These are phyloP conservation scores for Castanospermum australe DNA, from an alignment of 306 rosid genomes.

Conservation along the genomic window DNA sequence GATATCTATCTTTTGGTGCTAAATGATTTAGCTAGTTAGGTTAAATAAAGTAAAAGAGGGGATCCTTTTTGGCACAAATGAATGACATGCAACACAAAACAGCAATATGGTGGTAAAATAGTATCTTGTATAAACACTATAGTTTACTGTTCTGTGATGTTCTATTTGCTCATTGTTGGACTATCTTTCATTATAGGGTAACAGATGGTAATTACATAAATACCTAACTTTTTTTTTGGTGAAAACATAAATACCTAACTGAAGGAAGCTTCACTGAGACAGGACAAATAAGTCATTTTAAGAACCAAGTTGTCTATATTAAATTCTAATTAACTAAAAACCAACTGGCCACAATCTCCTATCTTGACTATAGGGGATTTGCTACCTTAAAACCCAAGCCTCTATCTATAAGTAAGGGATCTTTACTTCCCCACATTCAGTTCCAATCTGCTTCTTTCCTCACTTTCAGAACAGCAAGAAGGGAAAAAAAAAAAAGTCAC, in stretches of 20 bases:
- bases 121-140: too few species aligned
- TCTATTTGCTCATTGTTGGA: background rate
- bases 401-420: slow-evolving; percentile 60
- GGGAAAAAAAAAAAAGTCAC: background rate
- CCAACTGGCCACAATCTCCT: slow-evolving; percentile 58
- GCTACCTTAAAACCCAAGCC: slow-evolving; percentile 23
- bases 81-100: too few species aligned
- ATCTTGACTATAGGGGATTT: slow-evolving; percentile 36
- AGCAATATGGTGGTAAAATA: too few species aligned
- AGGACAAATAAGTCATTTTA: slow-evolving; percentile 34
- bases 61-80: too few species aligned
- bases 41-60: too few species aligned
- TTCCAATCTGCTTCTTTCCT: slow-evolving; percentile 33
- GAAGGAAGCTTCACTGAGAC: slow-evolving; percentile 27
- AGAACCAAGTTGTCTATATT: background rate
- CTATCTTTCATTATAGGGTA: background rate
- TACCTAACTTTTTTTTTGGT: too few species aligned
- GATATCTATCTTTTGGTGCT: too few species aligned
- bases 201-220: background rate
- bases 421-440: slow-evolving; percentile 29
- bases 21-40: too few species aligned
- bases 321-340: slow-evolving; percentile 29
- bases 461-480: slow-evolving; percentile 18
- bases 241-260: background rate
- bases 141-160: background rate